A percentile compares a stretch with the other conserved stretches of the same genome.
Evolutionary conservation across 2,329 filamentous ascomycete genomes (phyloP).

Genomic region (Kalmusia sp.): DNA sequence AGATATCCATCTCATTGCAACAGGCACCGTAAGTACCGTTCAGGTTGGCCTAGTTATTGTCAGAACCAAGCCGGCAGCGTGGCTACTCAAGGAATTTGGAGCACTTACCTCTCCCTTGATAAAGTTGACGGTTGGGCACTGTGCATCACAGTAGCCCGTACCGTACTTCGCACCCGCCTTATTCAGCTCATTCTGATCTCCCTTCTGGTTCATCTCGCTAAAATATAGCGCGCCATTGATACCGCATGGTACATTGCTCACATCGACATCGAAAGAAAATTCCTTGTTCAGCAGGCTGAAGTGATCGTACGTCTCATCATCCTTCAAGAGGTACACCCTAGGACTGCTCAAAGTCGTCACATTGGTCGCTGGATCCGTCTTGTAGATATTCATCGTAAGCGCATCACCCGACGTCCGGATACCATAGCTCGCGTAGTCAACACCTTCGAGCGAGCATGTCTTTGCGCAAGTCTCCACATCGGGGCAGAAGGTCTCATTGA

Average conservation of each 20-base stretch:
- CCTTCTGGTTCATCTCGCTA: conserved; percentile 67
- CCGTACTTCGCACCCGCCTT: conserved; percentile 60
- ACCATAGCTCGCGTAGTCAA: conserved; percentile 59
- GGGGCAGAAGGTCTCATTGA: conserved; percentile 27
- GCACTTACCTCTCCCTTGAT: conserved; percentile 55
- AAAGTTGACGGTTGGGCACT: conserved; percentile 53
- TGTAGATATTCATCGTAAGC: conserved; percentile 25
- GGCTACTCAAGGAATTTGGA: conserved; percentile 42
- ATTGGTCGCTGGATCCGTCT: conserved; percentile 23
- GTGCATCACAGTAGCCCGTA: conserved; percentile 35
- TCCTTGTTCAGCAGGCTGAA: conserved; percentile 30
- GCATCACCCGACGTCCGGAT: conserved; percentile 29
- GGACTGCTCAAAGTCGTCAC: conserved; percentile 9
- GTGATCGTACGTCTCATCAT: conserved; percentile 28
- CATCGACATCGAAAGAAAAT: conserved; percentile 36
- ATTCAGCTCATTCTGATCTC: conserved; percentile 59
- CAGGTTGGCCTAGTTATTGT: conserved; percentile 59
- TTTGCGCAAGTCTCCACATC: conserved; percentile 50
- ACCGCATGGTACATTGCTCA: conserved; percentile 32
- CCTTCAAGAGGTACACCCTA: conserved; percentile 29
- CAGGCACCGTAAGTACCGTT: conserved; percentile 64
- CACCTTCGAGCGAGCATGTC: conserved; percentile 62
- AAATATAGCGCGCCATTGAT: conserved; percentile 73
- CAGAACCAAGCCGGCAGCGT: conserved; percentile 60
- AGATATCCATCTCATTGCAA: conserved; percentile 71